These are phyloP conservation scores for Brassica cretica DNA, from an alignment of 345 rosid species.

Conservation along the genomic window DNA sequence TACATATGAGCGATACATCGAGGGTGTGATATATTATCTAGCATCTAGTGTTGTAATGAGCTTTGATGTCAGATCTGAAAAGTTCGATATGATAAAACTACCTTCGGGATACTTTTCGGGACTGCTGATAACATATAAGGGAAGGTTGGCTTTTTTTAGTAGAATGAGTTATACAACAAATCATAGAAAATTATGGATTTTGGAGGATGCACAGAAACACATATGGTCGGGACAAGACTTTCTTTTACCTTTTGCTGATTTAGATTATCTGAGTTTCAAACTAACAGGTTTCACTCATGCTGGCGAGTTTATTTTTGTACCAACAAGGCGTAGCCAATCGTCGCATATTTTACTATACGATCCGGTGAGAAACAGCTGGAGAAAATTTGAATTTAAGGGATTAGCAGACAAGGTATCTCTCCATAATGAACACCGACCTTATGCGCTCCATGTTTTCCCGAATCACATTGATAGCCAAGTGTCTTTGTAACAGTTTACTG, in stretches of 20 bases:
- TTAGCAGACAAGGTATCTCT: background rate
- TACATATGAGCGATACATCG: background rate
- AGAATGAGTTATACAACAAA: background rate
- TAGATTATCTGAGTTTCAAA: background rate
- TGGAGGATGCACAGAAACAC: conserved; percentile 9
- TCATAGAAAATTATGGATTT: background rate
- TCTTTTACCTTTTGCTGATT: background rate
- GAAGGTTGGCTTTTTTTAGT: background rate
- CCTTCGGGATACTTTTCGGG: background rate
- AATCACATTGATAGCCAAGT: background rate
- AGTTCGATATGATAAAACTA: background rate
- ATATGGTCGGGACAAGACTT: background rate
- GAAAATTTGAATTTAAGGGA: background rate
- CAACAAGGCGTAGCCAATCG: background rate
- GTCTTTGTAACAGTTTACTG: background rate
- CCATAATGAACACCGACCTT: background rate
- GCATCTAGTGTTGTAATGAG: background rate
- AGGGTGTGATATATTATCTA: background rate
- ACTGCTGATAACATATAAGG: background rate
- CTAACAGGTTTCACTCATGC: background rate
- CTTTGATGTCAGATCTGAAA: background rate
- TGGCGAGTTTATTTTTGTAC: background rate
- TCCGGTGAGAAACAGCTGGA: background rate
- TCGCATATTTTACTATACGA: background rate
- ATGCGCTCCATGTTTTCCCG: background rate